Base-by-base conservation (phyloP, 2,329 filamentous ascomycete genomes). In the Cercospora sp. region DNA sequence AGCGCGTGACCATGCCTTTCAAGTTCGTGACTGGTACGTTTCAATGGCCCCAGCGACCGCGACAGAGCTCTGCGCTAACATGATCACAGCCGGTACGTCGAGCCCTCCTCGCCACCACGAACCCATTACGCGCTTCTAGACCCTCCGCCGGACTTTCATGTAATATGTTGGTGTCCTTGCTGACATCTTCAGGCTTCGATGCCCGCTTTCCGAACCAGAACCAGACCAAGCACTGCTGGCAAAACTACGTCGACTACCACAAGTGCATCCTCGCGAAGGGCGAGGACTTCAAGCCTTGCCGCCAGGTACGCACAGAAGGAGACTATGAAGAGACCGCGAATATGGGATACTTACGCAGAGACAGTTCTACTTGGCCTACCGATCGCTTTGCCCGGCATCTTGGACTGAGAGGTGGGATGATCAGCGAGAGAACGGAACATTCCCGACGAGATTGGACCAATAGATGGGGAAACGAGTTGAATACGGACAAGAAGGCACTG, bases 171-270 rank as follows among this genome's bases (percentile, higher is more conserved):
- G 31, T 20, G 36, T 13, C 12, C 26, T 23, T 59, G 53, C 64
- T 57, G 33, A 63, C 64, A 39, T 65, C n/a, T 61, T 64, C 73
- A 97, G 95, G 95, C 87, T 96, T 96, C 86, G 95, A 99, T 82
- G 95, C 95, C 83, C 94, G 95, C 83, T 99, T 98, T 87, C 95
- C 95, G 80, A 97, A 99, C 87, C 86, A 89, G 87, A 99, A 99
- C 87, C 92, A 95, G 83, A 90, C 94, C 85, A 97, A 97, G 91
- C 94, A 99, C 89, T 99, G 95, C 92, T 99, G 95, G 95, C 96
- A 99, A 84, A 99, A 99, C 89, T 99, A 99, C 85, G 95, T 99
- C 86, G 95, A 99, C 84, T 98, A 99, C 88, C 92, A 99, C 90
- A 99, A 99, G 89, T 99, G 95, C 87, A 93, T 97, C 83, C 86